A percentile compares a stretch with the other conserved stretches of the same genome.
phyloP scores from a whole-genome alignment of 2,329 filamentous ascomycete species.

The Pochonia chlamydosporia region DNA sequence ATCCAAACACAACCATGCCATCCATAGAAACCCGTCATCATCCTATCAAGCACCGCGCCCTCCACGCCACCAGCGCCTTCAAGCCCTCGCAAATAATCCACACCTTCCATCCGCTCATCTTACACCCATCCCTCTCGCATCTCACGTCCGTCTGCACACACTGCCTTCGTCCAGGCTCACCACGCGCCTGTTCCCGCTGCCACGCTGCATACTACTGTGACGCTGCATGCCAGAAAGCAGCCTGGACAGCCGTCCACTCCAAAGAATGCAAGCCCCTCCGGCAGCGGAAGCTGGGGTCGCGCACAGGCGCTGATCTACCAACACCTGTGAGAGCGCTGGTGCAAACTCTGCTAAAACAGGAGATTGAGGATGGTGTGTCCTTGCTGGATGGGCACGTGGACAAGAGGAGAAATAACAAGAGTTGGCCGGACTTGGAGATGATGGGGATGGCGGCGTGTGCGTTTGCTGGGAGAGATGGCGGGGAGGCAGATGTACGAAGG shows the following conservation, averaged over 20 bases:
- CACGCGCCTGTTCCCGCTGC: constrained; percentile 46
- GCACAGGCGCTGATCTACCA: constrained; percentile 32
- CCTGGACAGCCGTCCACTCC: constrained; percentile 48
- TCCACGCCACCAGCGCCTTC: constrained; percentile 38
- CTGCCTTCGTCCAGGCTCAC: constrained; percentile 33
- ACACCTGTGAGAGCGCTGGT: constrained; percentile 50
- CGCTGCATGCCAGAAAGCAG: constrained; percentile 44
- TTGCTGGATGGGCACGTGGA: constrained; percentile 41
- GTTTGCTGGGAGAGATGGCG: constrained; percentile 35
- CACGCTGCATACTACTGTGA: constrained; percentile 49
- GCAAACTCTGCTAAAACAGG: constrained; percentile 39
- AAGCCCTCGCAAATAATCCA: constrained; percentile 40
- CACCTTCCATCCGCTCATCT: constrained; percentile 36
- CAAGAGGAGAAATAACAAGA: constrained; percentile 26
- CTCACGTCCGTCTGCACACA: constrained; percentile 40
- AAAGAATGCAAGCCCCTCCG: constrained; percentile 47
- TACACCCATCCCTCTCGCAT: constrained; percentile 39
- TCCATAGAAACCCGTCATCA: constrained; percentile 21
- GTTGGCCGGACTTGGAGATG: constrained; percentile 43
- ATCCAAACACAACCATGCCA: background rate
- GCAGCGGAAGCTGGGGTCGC: constrained; percentile 15
- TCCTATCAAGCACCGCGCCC: constrained; percentile 36
- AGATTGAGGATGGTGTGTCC: constrained; percentile 26
- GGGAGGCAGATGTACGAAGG: constrained; percentile 28
- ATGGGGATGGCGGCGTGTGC: constrained; percentile 37